Base-by-base conservation (phyloP, 129 eudicot species). In the Ambrosia artemisiifolia region DNA sequence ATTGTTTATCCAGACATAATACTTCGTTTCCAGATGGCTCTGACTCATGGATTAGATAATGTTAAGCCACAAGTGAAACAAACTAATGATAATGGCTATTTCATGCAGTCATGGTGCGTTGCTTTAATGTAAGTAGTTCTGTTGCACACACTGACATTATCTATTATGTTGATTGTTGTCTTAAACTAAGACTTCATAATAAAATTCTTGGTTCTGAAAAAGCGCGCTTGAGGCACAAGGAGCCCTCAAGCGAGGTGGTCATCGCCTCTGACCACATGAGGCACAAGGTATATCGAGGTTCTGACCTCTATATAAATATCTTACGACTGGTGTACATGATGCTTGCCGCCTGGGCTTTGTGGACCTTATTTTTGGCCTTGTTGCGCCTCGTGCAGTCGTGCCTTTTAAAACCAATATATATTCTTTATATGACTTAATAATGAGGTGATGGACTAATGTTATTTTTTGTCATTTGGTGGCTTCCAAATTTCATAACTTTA, bases 1-100 rank as follows among this genome's bases (percentile, higher is more conserved):
- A 42, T 54, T 35, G 34, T 10, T 48, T 48, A 70, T 44, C 62
- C 46, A 24, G 49, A 5, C 70, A n/a, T 63, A 53, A 36, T 63
- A 32, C 62, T 42, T 71, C 57, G 11, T 32, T 65, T 65, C 50
- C 83, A 94, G 99, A 97, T 94, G 38, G 95, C 99, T 65, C 80
- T 94, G 80, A 94, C 99, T 74, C 99, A 94, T 90, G 99, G 99
- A 77, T 97, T 97, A 8, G 85, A 88, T 75, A 94, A 88, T 86
- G 99, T 90, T 65, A 94, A 88, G 80, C 97, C 99, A 17, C 97
- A 90, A 75, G 85, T 86, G 79, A 90, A 86, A 68, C 87, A 78
- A 56, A 82, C 89, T 65, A 96, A 94, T 81, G 82, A 76, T 60
- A 63, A 65, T 67, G 97, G 99, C 33, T 82, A 77, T 56, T 94